Base-by-base conservation (phyloP, 441 rosid species). In the Croton setiger region DNA sequence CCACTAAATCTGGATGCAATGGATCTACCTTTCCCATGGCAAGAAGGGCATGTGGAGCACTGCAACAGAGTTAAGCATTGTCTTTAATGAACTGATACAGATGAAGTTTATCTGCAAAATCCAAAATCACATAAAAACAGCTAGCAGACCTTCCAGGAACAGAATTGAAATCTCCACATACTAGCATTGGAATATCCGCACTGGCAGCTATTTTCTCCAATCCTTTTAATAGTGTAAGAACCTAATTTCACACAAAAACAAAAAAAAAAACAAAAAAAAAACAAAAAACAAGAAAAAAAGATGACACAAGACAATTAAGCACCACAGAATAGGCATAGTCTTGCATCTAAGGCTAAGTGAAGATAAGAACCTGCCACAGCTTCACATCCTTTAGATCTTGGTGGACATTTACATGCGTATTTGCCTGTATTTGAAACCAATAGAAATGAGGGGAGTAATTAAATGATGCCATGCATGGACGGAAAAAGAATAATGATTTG, bases 131-230 rank as follows among this genome's bases (percentile, higher is more conserved):
- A 41, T 33, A 18, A 45, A 18, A 63, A 63, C n/a, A 72, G 76
- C 60, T 63, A 51, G 78, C 85, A 48, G 66, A 88, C 98, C 99
- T 96, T 74, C 96, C 97, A 39, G 99, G 98, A 68, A 83, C 76
- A 3, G 99, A 91, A 79, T 86, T 88, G 74, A 96, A 96, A 85
- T 96, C 99, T 59, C 99, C 99, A 84, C 97, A 96, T 35, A 96
- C 96, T 80, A 96, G 64, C 98, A 96, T 96, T 37, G 99, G 99
- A 75, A 96, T 93, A 83, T 96, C 97, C 10, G 99, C 99, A 68
- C 99, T 96, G 18, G 96, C 96, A 45, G 97, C 98, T 71, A 96
- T 91, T 79, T 96, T 96, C 79, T 96, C 98, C 81, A 96, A 82
- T 62, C 99, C 99, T 79, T 96, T 96, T 71, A 96, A 71, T 47